These are phyloP conservation scores for Solanum piurae DNA, from an alignment of 257 asterid genomes.

Conservation along the genomic window DNA sequence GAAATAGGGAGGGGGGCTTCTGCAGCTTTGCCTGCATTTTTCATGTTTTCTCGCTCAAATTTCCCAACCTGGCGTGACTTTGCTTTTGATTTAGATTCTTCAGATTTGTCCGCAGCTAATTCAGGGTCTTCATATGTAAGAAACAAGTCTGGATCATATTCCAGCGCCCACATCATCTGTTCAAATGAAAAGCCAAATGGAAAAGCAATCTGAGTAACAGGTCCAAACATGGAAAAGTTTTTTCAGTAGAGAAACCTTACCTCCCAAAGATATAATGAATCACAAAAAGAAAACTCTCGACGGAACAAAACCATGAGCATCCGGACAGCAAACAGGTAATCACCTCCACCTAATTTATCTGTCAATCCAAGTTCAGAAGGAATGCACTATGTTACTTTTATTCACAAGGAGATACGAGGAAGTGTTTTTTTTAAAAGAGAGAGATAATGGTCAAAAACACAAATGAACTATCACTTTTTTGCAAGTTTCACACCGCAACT, in stretches of 20 bases:
- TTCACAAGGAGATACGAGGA: background rate
- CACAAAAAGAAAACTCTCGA: slow-evolving; percentile 88
- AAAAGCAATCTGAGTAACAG: background rate
- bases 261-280: slow-evolving; percentile 96
- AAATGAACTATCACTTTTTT: background rate
- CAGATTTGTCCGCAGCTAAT: slow-evolving; percentile 28
- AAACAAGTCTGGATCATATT: slow-evolving; percentile 69
- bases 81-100: slow-evolving; percentile 45
- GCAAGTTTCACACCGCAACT: background rate
- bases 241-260: slow-evolving; percentile 19
- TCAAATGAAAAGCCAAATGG: background rate
- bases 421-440: background rate
- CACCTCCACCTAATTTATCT: slow-evolving; percentile 89
- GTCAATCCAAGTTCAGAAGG: slow-evolving; percentile 19
- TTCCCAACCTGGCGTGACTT: slow-evolving; percentile 69
- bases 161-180: slow-evolving; percentile 99
- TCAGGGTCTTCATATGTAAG: slow-evolving; percentile 49
- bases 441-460: background rate
- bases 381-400: background rate
- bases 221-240: background rate
- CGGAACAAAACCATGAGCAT: slow-evolving; percentile 98
- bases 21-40: slow-evolving; percentile 31
- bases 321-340: slow-evolving; percentile 85
- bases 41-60: slow-evolving; percentile 64
- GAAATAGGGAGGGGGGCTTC: slow-evolving; percentile 80